Percentiles rank a stretch among this genome's conserved stretches.
Conservation (phyloP, 371 early-diverging fungal genomes). For the Apophysomyces ossiformis region DNA sequence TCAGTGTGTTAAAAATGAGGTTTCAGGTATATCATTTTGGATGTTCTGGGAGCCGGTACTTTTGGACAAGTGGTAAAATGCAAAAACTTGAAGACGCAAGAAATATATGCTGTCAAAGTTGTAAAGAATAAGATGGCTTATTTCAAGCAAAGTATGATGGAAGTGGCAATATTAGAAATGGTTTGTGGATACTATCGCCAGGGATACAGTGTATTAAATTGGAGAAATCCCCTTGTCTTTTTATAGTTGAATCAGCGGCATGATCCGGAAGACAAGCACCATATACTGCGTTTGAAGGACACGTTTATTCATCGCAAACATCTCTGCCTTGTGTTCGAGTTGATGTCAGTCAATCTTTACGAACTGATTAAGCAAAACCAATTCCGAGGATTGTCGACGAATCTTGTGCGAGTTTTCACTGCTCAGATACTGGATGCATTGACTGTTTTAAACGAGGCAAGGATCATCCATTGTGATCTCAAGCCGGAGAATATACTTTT, state of each 20-base stretch:
- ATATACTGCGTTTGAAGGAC: conserved; percentile 86
- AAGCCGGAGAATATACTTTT: conserved; percentile 98
- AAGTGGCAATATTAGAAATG: conserved; percentile 88
- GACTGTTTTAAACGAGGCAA: conserved; percentile 78
- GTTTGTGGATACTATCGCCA: conserved; percentile 32
- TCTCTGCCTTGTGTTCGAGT: conserved; percentile 95
- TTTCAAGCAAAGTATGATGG: conserved; percentile 94
- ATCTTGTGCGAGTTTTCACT: conserved; percentile 85
- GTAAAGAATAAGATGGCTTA: conserved; percentile 95
- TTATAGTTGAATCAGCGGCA: conserved; percentile 75
- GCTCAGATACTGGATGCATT: conserved; percentile 88
- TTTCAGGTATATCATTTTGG: conserved; percentile 79
- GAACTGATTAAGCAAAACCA: conserved; percentile 96
- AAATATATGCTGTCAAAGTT: conserved; percentile 92
- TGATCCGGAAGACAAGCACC: conserved; percentile 79
- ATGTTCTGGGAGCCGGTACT: conserved; percentile 94
- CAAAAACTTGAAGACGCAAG: conserved; percentile 82
- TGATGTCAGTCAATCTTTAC: conserved; percentile 94
- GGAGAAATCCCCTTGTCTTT: background rate
- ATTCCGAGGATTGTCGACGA: conserved; percentile 92
- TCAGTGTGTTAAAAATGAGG: too few relatives aligned
- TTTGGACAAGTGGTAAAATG: conserved; percentile 98
- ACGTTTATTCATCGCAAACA: conserved; percentile 94
- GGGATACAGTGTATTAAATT: background rate
- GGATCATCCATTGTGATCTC: conserved; percentile 97